Percentiles rank a stretch among this genome's conserved stretches.
Evolutionary conservation across 1,284 basidiomycete species (phyloP).

Genomic region (Pseudozyma hubeiensis): DNA sequence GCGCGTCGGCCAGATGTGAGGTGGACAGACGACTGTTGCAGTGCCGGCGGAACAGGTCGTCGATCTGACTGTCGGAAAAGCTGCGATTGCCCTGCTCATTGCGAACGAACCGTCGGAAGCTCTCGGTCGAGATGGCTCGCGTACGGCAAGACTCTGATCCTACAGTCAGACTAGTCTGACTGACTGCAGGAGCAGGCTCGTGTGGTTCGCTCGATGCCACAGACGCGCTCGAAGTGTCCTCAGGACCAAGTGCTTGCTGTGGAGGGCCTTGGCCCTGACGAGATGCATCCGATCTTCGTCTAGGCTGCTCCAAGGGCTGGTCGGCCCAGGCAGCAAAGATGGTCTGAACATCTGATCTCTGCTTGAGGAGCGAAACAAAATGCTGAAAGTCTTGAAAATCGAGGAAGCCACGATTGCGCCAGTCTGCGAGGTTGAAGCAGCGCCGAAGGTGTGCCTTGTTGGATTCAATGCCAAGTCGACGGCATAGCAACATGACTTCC

Average conservation of each 20-base stretch:
- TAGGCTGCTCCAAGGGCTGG: slow-evolving; percentile 12
- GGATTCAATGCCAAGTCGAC: slow-evolving; percentile 79
- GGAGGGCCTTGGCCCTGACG: background rate
- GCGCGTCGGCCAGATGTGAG: slow-evolving; percentile 6
- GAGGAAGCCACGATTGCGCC: slow-evolving; percentile 76
- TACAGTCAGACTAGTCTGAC: background rate
- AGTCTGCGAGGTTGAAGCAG: slow-evolving; percentile 83
- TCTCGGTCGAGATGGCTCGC: slow-evolving; percentile 32
- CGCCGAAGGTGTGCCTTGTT: slow-evolving; percentile 75
- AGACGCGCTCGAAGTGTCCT: background rate
- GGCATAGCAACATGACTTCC: slow-evolving; percentile 81
- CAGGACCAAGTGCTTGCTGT: background rate
- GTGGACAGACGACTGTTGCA: slow-evolving; percentile 39
- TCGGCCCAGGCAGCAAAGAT: slow-evolving; percentile 63
- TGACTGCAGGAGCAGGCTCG: slow-evolving; percentile 11
- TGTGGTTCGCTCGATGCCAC: background rate
- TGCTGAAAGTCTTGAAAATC: slow-evolving; percentile 85
- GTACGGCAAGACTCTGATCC: slow-evolving; percentile 24
- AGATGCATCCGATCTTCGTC: background rate
- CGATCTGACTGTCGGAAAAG: slow-evolving; percentile 33
- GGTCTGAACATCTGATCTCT: slow-evolving; percentile 80
- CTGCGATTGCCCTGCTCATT: slow-evolving; percentile 55
- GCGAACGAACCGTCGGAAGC: slow-evolving; percentile 51
- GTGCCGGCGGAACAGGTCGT: slow-evolving; percentile 41
- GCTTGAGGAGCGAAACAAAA: slow-evolving; percentile 87